Base-by-base conservation (phyloP, 176 grass and related monocot species). In the Typha latifolia region DNA sequence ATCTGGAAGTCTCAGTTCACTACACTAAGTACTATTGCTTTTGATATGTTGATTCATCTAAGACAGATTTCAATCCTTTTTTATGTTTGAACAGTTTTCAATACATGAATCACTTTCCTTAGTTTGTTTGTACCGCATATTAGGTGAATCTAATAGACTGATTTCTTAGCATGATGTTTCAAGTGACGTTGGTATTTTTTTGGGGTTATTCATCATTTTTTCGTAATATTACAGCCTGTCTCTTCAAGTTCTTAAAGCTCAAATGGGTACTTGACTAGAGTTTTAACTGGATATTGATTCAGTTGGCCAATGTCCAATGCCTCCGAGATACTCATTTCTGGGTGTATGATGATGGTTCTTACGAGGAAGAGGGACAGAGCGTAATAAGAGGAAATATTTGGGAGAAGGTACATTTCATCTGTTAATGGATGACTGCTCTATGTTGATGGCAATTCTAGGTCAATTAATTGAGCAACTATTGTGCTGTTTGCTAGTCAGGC, bases 261-360 rank as follows among this genome's bases (percentile, higher is more conserved):
- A 31, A 19, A 32, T 64, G 24, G 16, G 47, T 50, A 64, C 12
- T 48, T 67, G 21, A 67, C 48, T 21, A 53, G 20, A 67, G 18
- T 21, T 67, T 67, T 43, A 48, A 48, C 20, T 49, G 73, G 23
- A 4, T 59, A 48, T 67, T 32, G 19, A 59, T 76, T 61, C 32
- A 76, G 73, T 48, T 76, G 73, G 73, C 73, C 14, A 76, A 76
- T 67, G 73, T 76, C 32, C 73, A 76, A 67, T 76, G 73, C 51
- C 73, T 31, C 24, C 73, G 73, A 67, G 73, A 67, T 76, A 76
- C 73, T 59, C 73, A 76, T 67, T 76, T 76, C 51, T 76, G 73
- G 73, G 73, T 76, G 48, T 76, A 76, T 76, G 73, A 76, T 61
- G 73, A 76, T 67, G 73, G 73, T 18, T 76, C 73, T n/a, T 76